Conservation (phyloP, 2,329 filamentous ascomycete genomes). For the Didymella lethalis region DNA sequence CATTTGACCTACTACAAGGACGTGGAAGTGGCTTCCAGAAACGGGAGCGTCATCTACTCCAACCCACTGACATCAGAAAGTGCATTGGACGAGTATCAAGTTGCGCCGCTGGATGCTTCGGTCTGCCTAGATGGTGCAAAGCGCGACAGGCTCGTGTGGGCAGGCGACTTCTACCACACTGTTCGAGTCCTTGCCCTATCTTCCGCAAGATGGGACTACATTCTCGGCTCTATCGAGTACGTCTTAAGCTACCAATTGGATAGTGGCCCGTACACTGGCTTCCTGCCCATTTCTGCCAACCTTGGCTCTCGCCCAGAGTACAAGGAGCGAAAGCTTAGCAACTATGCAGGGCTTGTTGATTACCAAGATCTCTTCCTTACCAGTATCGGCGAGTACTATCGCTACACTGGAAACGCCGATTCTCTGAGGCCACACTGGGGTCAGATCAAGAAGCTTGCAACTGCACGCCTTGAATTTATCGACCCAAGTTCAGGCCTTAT, state of each 20-base stretch:
- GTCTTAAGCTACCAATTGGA: neutral
- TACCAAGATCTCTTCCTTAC: neutral
- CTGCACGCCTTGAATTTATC: conserved; percentile 35
- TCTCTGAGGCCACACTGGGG: conserved; percentile 33
- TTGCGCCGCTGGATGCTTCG: neutral
- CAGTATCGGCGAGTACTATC: neutral
- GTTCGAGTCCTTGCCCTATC: neutral
- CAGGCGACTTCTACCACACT: neutral
- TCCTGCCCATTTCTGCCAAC: neutral
- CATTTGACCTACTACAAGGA: neutral
- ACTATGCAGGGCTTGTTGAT: neutral
- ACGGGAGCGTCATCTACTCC: neutral
- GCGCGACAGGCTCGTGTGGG: neutral
- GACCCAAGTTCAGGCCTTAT: conserved; percentile 38
- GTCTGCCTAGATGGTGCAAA: neutral
- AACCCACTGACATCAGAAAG: neutral
- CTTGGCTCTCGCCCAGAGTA: neutral
- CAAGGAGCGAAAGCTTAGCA: neutral
- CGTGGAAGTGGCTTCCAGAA: neutral
- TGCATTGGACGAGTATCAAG: neutral
- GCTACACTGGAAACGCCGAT: conserved; percentile 28
- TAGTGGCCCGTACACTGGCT: neutral
- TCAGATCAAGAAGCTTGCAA: conserved; percentile 33
- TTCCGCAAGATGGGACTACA: neutral
- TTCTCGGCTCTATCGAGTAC: neutral